Conservation (phyloP, 139 green algal species). For the Chlamydomonas asymmetrica region DNA sequence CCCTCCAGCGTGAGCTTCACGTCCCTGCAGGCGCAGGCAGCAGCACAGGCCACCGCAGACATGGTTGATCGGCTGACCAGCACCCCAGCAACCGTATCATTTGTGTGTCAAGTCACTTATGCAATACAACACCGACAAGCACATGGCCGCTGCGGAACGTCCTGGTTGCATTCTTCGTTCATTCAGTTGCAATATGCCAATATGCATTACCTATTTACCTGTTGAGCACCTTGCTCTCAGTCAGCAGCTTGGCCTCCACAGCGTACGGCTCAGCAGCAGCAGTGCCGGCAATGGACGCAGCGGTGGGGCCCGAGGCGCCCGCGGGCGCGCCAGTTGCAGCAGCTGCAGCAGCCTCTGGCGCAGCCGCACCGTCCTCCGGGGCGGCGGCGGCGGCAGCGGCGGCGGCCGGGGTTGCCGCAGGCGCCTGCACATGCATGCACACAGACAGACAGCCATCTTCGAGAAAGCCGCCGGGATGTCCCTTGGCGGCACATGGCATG, state of each 20-base stretch:
- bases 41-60: not conserved
- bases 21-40: slow-evolving; percentile 28
- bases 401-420: not conserved
- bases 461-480: no score
- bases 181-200: no score
- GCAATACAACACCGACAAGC: no score
- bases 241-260: slow-evolving; percentile 86
- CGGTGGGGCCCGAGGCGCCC: slow-evolving; percentile 21
- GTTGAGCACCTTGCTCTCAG: slow-evolving; percentile 75
- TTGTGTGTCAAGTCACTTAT: no score
- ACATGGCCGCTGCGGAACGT: no score
- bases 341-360: slow-evolving; percentile 6
- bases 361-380: not conserved
- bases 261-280: slow-evolving; percentile 76
- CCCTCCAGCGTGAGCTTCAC: slow-evolving; percentile 79
- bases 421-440: not conserved
- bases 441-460: slow-evolving; percentile 12
- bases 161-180: no score
- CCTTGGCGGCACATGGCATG: no score
- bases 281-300: slow-evolving; percentile 31
- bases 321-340: slow-evolving; percentile 14
- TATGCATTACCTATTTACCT: slow-evolving; percentile 35
- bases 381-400: slow-evolving; percentile 28
- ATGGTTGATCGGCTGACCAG: no score
- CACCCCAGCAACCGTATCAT: no score